Percentiles rank a stretch among this genome's conserved stretches.
Conservation (phyloP, 2,329 filamentous ascomycete species). For the Diaporthe citri region DNA sequence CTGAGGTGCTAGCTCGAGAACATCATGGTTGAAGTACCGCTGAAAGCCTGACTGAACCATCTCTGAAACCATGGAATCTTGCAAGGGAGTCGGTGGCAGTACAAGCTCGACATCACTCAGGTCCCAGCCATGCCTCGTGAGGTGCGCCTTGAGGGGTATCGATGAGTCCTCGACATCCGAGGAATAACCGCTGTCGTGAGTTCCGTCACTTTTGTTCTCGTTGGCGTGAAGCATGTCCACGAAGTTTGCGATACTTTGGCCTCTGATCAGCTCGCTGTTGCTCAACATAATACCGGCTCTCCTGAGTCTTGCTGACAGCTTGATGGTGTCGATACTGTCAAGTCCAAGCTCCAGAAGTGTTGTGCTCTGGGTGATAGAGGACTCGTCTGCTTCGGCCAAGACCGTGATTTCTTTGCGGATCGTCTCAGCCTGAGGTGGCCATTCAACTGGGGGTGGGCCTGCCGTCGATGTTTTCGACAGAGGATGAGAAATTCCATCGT, state of each 20-base stretch:
- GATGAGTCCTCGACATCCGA: conserved; percentile 45
- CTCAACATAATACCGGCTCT: conserved; percentile 70
- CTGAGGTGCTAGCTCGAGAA: conserved; percentile 70
- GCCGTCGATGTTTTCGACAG: background rate
- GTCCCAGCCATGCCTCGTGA: conserved; percentile 50
- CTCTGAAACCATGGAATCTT: conserved; percentile 87
- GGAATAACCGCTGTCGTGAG: conserved; percentile 33
- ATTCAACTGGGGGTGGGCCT: conserved; percentile 60
- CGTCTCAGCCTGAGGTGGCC: conserved; percentile 65
- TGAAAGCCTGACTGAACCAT: conserved; percentile 82
- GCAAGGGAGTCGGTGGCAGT: conserved; percentile 83
- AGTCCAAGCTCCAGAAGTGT: conserved; percentile 86
- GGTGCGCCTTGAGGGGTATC: conserved; percentile 53
- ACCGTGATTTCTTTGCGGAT: conserved; percentile 74
- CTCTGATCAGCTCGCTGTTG: conserved; percentile 83
- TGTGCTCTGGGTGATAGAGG: conserved; percentile 67
- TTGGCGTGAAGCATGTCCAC: conserved; percentile 46
- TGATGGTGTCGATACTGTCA: conserved; percentile 93
- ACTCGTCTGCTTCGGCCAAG: conserved; percentile 66
- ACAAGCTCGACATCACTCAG: conserved; percentile 66
- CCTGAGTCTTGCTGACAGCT: conserved; percentile 79
- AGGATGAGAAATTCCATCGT: too few species aligned
- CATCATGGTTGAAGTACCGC: conserved; percentile 88
- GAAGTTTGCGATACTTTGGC: conserved; percentile 76
- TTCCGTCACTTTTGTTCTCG: background rate